Percentiles rank a stretch among this genome's conserved stretches.
Evolutionary conservation across 495 filamentous ascomycete species (phyloP).

Genomic region (Hypoxylon trugodes): DNA sequence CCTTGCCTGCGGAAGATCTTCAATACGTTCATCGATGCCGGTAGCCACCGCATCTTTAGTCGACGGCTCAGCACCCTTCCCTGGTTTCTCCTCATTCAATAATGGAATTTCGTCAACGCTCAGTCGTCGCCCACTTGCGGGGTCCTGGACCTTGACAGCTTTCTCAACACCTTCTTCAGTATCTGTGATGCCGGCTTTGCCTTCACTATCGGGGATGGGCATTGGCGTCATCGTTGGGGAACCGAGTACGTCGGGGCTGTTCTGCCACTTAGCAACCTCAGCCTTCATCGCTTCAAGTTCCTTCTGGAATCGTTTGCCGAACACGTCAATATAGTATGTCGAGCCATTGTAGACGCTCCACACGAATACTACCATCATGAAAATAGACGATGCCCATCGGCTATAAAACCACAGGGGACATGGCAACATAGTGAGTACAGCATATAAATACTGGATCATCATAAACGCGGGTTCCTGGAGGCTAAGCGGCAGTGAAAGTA

Average conservation of each 20-base stretch:
- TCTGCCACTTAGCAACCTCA: conserved; percentile 92
- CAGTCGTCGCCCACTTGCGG: conserved; percentile 33
- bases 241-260: conserved; percentile 55
- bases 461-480: conserved; percentile 94
- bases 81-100: conserved; percentile 55
- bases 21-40: conserved; percentile 51
- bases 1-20: conserved; percentile 53
- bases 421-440: conserved; percentile 89
- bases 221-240: conserved; percentile 53
- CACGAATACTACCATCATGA: conserved; percentile 79
- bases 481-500: conserved; percentile 75
- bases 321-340: conserved; percentile 97
- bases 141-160: conserved; percentile 36
- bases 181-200: conserved; percentile 17
- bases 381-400: conserved; percentile 77
- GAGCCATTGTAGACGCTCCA: conserved; percentile 97
- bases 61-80: conserved; percentile 15
- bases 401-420: conserved; percentile 96
- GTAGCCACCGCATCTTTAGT: conserved; percentile 38
- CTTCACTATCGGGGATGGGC: conserved; percentile 5
- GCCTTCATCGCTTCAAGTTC: conserved; percentile 89
- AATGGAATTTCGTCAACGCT: conserved; percentile 66
- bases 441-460: conserved; percentile 92
- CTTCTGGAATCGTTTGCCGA: conserved; percentile 94
- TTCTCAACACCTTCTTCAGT: conserved; percentile 31